Percentiles rank a stretch among this genome's conserved stretches.
These are phyloP conservation scores for Crithidia expoeki DNA, from an alignment of 208 protist genomes.

Conservation along the genomic window DNA sequence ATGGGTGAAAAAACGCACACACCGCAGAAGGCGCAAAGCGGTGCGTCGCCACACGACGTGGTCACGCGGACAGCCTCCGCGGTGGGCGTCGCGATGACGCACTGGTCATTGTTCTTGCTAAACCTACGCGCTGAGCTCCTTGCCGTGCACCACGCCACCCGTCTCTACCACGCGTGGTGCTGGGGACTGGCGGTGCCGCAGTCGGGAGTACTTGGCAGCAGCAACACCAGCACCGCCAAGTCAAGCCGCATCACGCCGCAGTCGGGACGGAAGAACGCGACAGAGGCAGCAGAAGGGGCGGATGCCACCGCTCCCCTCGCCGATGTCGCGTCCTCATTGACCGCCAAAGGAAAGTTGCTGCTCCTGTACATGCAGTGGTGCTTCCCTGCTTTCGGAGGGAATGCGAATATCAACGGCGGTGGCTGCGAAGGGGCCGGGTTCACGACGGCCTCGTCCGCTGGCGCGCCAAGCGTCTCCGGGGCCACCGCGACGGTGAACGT, in stretches of 20 bases:
- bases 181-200: background rate
- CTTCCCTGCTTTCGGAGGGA: slow-evolving; percentile 10
- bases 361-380: slow-evolving; percentile 37
- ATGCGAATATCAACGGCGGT: background rate
- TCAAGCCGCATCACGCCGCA: background rate
- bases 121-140: slow-evolving; percentile 23
- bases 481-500: slow-evolving; percentile 6
- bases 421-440: background rate
- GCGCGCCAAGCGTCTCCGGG: background rate
- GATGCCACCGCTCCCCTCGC: background rate
- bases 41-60: background rate
- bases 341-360: slow-evolving; percentile 33
- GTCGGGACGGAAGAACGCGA: background rate
- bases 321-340: slow-evolving; percentile 10
- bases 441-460: background rate
- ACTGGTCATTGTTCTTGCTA: slow-evolving; percentile 32
- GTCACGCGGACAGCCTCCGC: slow-evolving; percentile 21
- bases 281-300: background rate
- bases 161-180: slow-evolving; percentile 35
- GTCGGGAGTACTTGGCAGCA: background rate
- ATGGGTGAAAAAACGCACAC: background rate
- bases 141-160: slow-evolving; percentile 31
- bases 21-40: background rate
- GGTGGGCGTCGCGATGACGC: slow-evolving; percentile 36
- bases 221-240: background rate